A percentile compares a stretch with the other conserved stretches of the same genome.
Evolutionary conservation across 2,329 filamentous ascomycete species (phyloP).

Genomic region (Cercospora zeae-maydis): DNA sequence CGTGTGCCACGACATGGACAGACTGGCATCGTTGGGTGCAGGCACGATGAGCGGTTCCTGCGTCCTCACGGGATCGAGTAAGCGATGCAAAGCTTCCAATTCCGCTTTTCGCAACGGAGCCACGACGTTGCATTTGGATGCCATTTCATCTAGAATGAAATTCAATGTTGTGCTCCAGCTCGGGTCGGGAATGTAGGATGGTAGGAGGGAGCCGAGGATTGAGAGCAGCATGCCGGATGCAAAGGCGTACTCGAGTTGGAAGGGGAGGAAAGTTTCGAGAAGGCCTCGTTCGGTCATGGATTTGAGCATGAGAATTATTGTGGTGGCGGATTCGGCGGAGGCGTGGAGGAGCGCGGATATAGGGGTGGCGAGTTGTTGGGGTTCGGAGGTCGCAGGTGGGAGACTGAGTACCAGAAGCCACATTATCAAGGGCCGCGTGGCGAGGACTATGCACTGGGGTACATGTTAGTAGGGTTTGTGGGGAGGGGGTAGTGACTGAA

Average conservation of each 20-base stretch:
- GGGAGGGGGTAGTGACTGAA: neutral
- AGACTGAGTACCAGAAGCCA: constrained; percentile 17
- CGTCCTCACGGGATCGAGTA: constrained; percentile 3
- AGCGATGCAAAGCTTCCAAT: constrained; percentile 20
- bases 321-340: constrained; percentile 12
- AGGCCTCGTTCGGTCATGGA: constrained; percentile 5
- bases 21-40: neutral
- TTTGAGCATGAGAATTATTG: constrained; percentile 10
- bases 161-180: constrained; percentile 17
- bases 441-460: constrained; percentile 22
- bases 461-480: neutral
- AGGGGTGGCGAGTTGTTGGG: constrained; percentile 13
- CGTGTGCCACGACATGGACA: neutral
- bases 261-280: constrained; percentile 25
- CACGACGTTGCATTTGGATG: constrained; percentile 22
- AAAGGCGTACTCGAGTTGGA: constrained; percentile 27
- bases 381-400: constrained; percentile 12
- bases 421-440: constrained; percentile 36
- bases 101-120: constrained; percentile 23
- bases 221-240: constrained; percentile 23
- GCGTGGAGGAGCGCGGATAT: constrained; percentile 14
- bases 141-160: constrained; percentile 25
- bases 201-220: constrained; percentile 22
- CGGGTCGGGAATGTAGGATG: constrained; percentile 19
- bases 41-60: constrained; percentile 10